Evolutionary conservation across 2,329 filamentous ascomycete genomes (phyloP).

Genomic region (Neocatenulostroma microsporum): DNA sequence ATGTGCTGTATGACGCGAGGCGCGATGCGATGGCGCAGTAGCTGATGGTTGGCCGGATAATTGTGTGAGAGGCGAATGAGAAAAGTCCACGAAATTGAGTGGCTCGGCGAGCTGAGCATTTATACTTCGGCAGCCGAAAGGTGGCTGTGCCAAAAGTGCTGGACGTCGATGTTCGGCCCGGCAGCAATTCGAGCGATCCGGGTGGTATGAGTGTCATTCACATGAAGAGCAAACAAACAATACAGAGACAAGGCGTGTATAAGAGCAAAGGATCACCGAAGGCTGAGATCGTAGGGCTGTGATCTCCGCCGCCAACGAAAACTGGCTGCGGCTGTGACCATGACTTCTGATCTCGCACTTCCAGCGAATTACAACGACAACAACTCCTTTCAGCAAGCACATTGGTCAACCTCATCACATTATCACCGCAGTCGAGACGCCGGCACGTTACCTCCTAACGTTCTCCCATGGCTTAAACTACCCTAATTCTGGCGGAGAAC

Average conservation of each 20-base stretch:
- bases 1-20: too few species aligned
- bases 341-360: background rate
- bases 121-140: too few species aligned
- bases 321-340: background rate
- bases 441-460: too few species aligned
- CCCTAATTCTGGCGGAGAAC: too few species aligned
- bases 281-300: background rate
- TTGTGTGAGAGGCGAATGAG: background rate
- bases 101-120: background rate
- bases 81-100: background rate
- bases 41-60: too few species aligned
- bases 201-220: background rate
- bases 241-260: too few species aligned
- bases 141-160: too few species aligned
- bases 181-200: background rate
- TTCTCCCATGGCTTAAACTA: too few species aligned
- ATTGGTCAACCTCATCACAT: conserved; percentile 1
- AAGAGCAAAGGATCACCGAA: background rate
- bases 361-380: background rate
- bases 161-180: background rate
- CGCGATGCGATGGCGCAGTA: too few species aligned
- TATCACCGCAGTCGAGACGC: background rate
- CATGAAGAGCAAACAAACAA: background rate
- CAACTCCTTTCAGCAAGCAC: background rate
- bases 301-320: too few species aligned